Evolutionary conservation across 2,329 filamentous ascomycete genomes (phyloP).

Genomic region (Stachybotrys elegans): DNA sequence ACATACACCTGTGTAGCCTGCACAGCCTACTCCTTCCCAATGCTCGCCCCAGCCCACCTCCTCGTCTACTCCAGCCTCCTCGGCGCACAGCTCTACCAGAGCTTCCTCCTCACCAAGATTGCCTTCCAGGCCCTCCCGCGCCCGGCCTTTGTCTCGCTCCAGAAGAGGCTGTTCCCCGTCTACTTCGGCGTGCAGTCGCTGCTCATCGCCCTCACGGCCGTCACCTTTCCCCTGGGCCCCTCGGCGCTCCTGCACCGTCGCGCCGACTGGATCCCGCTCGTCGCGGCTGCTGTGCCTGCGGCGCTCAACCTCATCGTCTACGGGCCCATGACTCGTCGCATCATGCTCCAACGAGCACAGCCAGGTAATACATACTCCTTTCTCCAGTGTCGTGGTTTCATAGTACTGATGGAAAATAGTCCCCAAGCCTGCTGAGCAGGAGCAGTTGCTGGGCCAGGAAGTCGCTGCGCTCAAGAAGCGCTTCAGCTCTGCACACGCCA

Average conservation of each 20-base stretch:
- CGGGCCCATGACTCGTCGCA: slow-evolving; percentile 27
- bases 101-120: slow-evolving; percentile 32
- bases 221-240: slow-evolving; percentile 28
- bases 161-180: slow-evolving; percentile 34
- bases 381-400: not conserved
- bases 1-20: too few relatives aligned
- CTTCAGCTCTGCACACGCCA: slow-evolving; percentile 32
- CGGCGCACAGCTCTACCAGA: slow-evolving; percentile 34
- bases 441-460: not conserved
- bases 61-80: slow-evolving; percentile 33
- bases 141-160: slow-evolving; percentile 30
- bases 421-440: slow-evolving; percentile 5
- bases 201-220: slow-evolving; percentile 26
- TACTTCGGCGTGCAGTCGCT: slow-evolving; percentile 32
- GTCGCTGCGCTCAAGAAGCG: slow-evolving; percentile 18
- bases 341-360: slow-evolving; percentile 20
- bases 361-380: slow-evolving; percentile 10
- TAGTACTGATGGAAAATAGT: too few relatives aligned
- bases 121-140: slow-evolving; percentile 26
- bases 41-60: slow-evolving; percentile 30
- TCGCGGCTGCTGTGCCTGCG: slow-evolving; percentile 22
- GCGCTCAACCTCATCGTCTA: slow-evolving; percentile 29
- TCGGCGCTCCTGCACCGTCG: slow-evolving; percentile 21
- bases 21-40: too few relatives aligned
- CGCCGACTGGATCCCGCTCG: slow-evolving; percentile 28